A percentile compares a stretch with the other conserved stretches of the same genome.
These are phyloP conservation scores for Cucumis melo DNA, from an alignment of 306 rosid genomes.

Conservation along the genomic window DNA sequence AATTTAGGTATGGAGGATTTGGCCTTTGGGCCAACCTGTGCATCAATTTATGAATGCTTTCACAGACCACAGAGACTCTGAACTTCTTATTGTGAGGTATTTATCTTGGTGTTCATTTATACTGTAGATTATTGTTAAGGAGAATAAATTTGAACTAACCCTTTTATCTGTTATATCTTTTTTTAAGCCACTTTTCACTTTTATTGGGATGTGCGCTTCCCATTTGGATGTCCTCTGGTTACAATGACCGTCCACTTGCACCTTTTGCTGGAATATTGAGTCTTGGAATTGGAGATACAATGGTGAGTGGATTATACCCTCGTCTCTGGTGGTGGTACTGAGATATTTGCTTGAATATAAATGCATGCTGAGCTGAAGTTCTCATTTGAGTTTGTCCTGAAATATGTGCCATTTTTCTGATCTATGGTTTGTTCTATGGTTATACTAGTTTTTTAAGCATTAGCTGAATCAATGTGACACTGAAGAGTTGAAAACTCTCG, in stretches of 20 bases:
- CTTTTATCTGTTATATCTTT: slow-evolving; percentile 1
- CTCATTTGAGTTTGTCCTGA: background rate
- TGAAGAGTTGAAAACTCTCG: background rate
- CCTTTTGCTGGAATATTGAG: slow-evolving; percentile 93
- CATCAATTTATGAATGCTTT: slow-evolving; percentile 94
- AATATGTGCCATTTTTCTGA: background rate
- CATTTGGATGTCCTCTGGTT: slow-evolving; percentile 87
- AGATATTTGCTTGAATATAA: background rate
- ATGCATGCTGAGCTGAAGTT: background rate
- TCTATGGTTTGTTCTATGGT: background rate
- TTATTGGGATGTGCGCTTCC: slow-evolving; percentile 89
- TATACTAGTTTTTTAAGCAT: background rate
- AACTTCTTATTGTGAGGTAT: slow-evolving; percentile 82
- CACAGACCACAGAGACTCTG: slow-evolving; percentile 94
- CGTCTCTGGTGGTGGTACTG: background rate
- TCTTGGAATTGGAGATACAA: slow-evolving; percentile 93
- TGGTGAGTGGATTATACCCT: slow-evolving; percentile 35
- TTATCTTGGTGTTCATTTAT: background rate
- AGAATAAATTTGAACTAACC: slow-evolving; percentile 5
- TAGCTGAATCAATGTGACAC: background rate
- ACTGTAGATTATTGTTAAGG: background rate
- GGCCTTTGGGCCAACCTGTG: slow-evolving; percentile 73
- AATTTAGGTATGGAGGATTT: slow-evolving; percentile 79
- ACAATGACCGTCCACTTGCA: slow-evolving; percentile 76
- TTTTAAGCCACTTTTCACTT: slow-evolving; percentile 81